Conservation (phyloP, 345 rosid genomes). For the Capsella bursapastoris region DNA sequence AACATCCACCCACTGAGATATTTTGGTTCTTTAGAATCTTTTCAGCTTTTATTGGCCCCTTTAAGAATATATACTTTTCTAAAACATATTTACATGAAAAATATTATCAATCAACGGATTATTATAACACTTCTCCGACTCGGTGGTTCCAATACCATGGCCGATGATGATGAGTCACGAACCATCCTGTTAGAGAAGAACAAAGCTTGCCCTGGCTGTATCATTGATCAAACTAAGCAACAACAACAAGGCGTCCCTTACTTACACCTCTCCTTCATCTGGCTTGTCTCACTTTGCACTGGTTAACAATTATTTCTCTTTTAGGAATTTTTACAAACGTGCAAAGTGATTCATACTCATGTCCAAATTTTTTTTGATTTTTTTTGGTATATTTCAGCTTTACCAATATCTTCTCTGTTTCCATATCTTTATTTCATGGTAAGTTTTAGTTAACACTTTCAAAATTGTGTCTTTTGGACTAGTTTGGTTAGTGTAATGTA, state of each 20-base stretch:
- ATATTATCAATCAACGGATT: too few relatives aligned
- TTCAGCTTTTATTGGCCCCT: not conserved
- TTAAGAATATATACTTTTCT: not conserved
- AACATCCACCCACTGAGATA: too few relatives aligned
- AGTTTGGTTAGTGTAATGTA: not conserved
- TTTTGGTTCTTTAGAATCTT: not conserved
- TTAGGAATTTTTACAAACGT: not conserved
- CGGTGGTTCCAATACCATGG: not conserved
- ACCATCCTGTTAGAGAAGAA: constrained; percentile 38
- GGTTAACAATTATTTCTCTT: constrained; percentile 42
- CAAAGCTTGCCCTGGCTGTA: constrained; percentile 59
- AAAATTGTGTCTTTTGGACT: not conserved
- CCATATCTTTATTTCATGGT: constrained; percentile 90
- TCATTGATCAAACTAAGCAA: constrained; percentile 51
- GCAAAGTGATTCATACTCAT: not conserved
- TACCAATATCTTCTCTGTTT: constrained; percentile 77
- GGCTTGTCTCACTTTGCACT: constrained; percentile 62
- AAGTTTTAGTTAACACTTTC: constrained; percentile 24
- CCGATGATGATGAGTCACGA: not conserved
- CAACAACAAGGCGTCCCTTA: constrained; percentile 47
- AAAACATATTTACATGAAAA: too few relatives aligned
- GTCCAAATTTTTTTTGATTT: constrained; percentile 11
- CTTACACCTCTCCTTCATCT: constrained; percentile 54
- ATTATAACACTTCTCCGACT: not conserved
- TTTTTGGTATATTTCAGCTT: constrained; percentile 52